Evolutionary conservation across 441 rosid species (phyloP), one percentile per base, ranked within the genome.

Genomic region (Bocquillonia castaneifolia): DNA sequence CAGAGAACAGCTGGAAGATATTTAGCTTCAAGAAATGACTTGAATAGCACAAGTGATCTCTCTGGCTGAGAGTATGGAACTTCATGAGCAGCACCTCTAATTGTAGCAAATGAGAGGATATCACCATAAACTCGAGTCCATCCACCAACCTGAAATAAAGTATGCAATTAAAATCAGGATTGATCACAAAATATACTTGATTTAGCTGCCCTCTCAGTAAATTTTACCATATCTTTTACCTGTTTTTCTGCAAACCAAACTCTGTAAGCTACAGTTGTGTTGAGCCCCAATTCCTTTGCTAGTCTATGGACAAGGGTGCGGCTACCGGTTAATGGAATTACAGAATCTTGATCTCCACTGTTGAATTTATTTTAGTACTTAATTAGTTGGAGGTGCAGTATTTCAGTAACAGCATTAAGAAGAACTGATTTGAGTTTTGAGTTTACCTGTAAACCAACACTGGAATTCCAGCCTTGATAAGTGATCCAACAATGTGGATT

Each of bases 301-400:
- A 94, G 77, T 56, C 82, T 76, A 44, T 83, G 79, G 14, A 91
- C 88, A 61, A 93, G 80, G 32, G 80, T 86, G 53, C 99, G 83
- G 74, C 96, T 93, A 70, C 99, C 96, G 0, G 90, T 93, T 74
- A 93, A 80, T 1, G 99, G 99, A 60, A 93, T 82, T 26, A 91
- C 99, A 13, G 99, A 93, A 84, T 93, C 99, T 82, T 93, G 99
- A 74, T 93, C 99, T 66, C 99, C 99, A 58, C 97, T 93, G 83
- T 61, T 48, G 3, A 25, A 37, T 67, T 58, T 25, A 6, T 32
- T 9, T 32, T n/a, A n/a, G n/a, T n/a, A n/a, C n/a, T n/a, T n/a
- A n/a, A n/a, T n/a, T 32, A 12, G 23, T 50, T 29, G 1, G 9
- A 48, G 5, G 10, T 63, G 6, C 3, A 54, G 40, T 10, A 3